Conservation (phyloP, 2,329 filamentous ascomycete species). For the Scedosporium apiospermum region DNA sequence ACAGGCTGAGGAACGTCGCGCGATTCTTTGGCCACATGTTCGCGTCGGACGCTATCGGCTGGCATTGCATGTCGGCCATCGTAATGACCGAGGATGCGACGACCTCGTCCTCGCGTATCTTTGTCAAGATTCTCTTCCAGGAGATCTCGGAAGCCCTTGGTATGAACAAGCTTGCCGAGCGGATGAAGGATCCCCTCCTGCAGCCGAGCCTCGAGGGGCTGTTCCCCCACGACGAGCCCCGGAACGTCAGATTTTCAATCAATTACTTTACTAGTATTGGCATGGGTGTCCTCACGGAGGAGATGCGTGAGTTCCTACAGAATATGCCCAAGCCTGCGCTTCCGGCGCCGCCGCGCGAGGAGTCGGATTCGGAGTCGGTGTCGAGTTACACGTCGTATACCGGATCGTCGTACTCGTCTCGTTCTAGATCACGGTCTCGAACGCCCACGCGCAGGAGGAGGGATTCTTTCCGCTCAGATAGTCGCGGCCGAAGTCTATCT, state of each 20-base stretch:
- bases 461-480: constrained; percentile 6
- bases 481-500: constrained; percentile 20
- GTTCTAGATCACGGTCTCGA: constrained; percentile 33
- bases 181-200: constrained; percentile 69
- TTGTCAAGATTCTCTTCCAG: constrained; percentile 96
- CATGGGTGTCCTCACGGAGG: constrained; percentile 89
- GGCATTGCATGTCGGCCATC: constrained; percentile 78
- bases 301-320: constrained; percentile 84
- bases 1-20: constrained; percentile 87
- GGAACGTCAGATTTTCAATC: constrained; percentile 92
- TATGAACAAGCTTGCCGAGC: constrained; percentile 66
- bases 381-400: constrained; percentile 74
- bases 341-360: constrained; percentile 51
- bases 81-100: constrained; percentile 96
- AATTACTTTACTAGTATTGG: constrained; percentile 99
- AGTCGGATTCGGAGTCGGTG: constrained; percentile 61
- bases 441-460: constrained; percentile 15
- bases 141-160: constrained; percentile 82
- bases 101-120: constrained; percentile 91
- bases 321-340: constrained; percentile 80
- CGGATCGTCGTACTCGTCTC: constrained; percentile 49
- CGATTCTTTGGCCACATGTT: constrained; percentile 91
- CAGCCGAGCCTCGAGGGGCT: constrained; percentile 72
- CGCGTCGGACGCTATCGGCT: constrained; percentile 78
- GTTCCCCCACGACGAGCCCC: constrained; percentile 81